Base-by-base conservation (phyloP, 1,284 basidiomycete species). In the Melampsora larici-populina region DNA sequence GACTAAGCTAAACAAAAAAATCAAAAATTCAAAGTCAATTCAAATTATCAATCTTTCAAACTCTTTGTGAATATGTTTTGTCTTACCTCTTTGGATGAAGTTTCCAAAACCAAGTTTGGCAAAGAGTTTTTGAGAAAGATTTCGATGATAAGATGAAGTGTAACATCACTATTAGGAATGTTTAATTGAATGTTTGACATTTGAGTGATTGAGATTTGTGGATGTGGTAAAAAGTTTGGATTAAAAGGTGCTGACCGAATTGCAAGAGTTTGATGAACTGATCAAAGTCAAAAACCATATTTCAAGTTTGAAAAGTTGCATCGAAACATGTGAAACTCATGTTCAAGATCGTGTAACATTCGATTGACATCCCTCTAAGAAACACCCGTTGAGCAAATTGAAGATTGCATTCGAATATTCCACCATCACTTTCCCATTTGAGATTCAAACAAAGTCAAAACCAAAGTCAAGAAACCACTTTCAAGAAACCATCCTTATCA, bases 91-190 rank as follows among this genome's bases (percentile, higher is more conserved):
- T 7, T 1, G 5, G 55, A 58, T 58, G n/a, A 24, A 9, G 6
- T 11, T 58, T 58, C 21, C 4, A 5, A 24, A 4, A 24, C 55
- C 55, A 58, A 24, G 9, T 58, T 29, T n/a, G 71, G 63, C n/a
- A 33, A n/a, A 43, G 40, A 17, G n/a, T 21, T 11, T 43, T 74
- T 74, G 46, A 74, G 71, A 24, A 74, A 74, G 7, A 74, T 43
- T 33, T 65, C 46, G 46, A 40, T 18, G 24, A 74, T 36, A 43
- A 74, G 71, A 40, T 62, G 36, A 43, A 43, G 48, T 64, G 66
- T 64, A 70, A 40, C 62, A 65, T 63, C 49, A 31, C 29, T 63
- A 55, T 31, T 51, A 40, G 43, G 79, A 70, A 26, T 40, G 40
- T 58, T n/a, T 17, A 58, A 58, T 11, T 11, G 17, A 43, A 58